Evolutionary conservation across 2,329 filamentous ascomycete species (phyloP), one percentile per base, ranked within the genome.

Genomic region (Aspergillus neotritici): DNA sequence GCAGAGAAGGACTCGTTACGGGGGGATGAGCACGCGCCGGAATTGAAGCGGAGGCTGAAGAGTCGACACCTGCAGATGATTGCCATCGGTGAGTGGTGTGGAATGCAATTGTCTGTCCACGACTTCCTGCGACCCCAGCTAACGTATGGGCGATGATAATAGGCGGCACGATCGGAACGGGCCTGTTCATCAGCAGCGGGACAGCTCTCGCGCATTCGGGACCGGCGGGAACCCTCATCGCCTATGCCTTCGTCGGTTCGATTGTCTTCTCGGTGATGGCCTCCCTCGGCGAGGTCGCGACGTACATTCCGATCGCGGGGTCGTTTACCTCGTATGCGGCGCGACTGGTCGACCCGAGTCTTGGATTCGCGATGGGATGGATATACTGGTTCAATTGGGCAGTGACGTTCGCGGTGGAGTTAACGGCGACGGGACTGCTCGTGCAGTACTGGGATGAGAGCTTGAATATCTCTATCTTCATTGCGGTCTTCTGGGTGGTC

Each of bases 361-460:
- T 87, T 41, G 84, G 83, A 11, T 89, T 88, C 56, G 75, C 83
- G 16, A 83, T 88, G 74, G 86, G 86, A 12, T 90, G 85, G 85
- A 80, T 86, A 43, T 90, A 89, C 65, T 89, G 83, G 82, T 87
- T 87, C 56, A 81, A 77, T 36, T 90, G 82, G 83, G 74, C 80
- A n/a, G 78, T 83, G 43, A 87, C 84, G 0, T 85, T 79, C 51
- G 82, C 83, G 0, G 74, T 87, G 11, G 84, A 88, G 59, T 70
- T 88, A 32, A 83, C 79, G 0, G 82, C 82, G 0, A 79, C 83
- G 1, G 83, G 83, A 9, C 69, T 87, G 37, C 84, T 88, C 44
- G 83, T 88, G 47, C 80, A 87, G 62, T 88, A 83, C 65, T 88
- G 84, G 86, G 73, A 79, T 44, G 52, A 68, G 1, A 58, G 63